Base-by-base conservation (phyloP, 2,329 filamentous ascomycete species). In the Aureobasidium sp. region DNA sequence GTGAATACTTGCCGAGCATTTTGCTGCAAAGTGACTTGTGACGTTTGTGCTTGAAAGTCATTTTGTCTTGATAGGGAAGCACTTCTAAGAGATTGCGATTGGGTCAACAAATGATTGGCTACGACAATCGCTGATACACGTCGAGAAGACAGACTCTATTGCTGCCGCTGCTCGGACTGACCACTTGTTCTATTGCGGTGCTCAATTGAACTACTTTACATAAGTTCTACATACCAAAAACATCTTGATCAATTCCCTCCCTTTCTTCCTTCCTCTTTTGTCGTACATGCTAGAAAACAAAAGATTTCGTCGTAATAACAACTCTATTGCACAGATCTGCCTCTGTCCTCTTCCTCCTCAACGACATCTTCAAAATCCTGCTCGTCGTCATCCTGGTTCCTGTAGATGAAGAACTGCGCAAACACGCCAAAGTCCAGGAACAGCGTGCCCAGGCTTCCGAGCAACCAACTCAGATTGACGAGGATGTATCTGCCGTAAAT, bases 361-460 rank as follows among this genome's bases (percentile, higher is more conserved):
- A 57, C 11, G 14, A 29, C 42, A 29, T 39, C 55, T 41, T 71
- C 70, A 14, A 65, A 68, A 25, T 47, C 34, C 6, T 63, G 65
- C 29, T 65, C 62, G 42, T 62, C 68, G 14, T 72, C 71, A 3
- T 78, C 79, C 2, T 77, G 75, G 62, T 76, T 77, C 66, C 80
- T 82, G 74, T 97, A 97, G 70, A 96, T 74, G 72, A 95, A 97
- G 72, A 96, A 97, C 75, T 97, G 93, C 12, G 85, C 84, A 74
- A 97, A 97, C 3, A 97, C 94, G 31, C 83, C 85, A 72, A 92
- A 79, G 75, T 97, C 94, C 66, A 97, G 77, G 61, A 94, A 76
- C 62, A 97, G 77, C 2, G 93, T 97, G 0, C 95, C 91, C 53
- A 94, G 80, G 72, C 92, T 96, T 1, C 94, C 94, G 3, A 91